These are phyloP conservation scores for Phytophthora brassicae DNA, from an alignment of 352 stramenopile species.

Conservation along the genomic window DNA sequence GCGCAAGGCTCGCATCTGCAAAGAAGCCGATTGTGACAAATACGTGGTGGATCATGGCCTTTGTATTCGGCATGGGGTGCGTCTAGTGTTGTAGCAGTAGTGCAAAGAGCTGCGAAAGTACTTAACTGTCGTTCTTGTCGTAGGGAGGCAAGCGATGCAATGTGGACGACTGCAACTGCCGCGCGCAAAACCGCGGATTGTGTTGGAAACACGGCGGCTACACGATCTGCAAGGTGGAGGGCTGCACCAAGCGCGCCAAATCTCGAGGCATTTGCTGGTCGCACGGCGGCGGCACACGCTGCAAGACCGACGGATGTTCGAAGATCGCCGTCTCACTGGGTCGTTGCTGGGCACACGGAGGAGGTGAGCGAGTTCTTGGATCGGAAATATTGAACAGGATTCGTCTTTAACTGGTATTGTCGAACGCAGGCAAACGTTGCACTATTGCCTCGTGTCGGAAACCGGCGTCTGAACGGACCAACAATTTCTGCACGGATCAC, in stretches of 20 bases:
- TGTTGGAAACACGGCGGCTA: conserved; percentile 60
- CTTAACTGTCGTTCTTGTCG: too few relatives aligned
- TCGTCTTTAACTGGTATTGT: conserved; percentile 3
- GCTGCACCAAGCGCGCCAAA: conserved; percentile 62
- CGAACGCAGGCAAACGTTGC: conserved; percentile 32
- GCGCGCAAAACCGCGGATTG: conserved; percentile 48
- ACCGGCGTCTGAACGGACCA: conserved; percentile 42
- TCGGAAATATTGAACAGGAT: neutral
- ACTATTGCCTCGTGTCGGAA: conserved; percentile 33
- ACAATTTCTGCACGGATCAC: conserved; percentile 52
- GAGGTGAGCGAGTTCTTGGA: conserved; percentile 10
- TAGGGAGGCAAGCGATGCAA: conserved; percentile 53
- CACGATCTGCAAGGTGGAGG: conserved; percentile 49
- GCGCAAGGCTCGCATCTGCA: conserved; percentile 50
- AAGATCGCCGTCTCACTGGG: conserved; percentile 46
- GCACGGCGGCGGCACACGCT: conserved; percentile 67
- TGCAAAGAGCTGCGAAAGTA: conserved; percentile 1
- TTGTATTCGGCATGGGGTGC: conserved; percentile 29
- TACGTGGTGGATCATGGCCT: conserved; percentile 57
- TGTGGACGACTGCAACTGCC: conserved; percentile 46
- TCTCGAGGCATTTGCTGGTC: conserved; percentile 78
- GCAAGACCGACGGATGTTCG: conserved; percentile 40
- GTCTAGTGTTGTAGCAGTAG: neutral
- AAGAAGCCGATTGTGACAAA: conserved; percentile 48
- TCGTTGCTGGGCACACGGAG: conserved; percentile 37